Percentiles rank a stretch among this genome's conserved stretches.
phyloP scores from a whole-genome alignment of 805 yeast genomes.

The Candida michaelii region DNA sequence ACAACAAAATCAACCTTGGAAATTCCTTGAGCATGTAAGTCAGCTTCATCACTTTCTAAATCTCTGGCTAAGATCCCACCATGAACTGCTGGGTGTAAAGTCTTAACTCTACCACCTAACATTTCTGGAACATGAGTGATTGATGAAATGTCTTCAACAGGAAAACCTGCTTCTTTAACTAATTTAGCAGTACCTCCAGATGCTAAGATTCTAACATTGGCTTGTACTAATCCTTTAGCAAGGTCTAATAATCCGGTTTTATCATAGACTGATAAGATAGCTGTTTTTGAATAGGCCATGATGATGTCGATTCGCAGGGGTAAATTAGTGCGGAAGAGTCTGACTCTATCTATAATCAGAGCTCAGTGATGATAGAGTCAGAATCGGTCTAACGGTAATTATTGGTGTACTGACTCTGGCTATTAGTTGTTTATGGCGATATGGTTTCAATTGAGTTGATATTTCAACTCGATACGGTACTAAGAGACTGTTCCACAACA shows the following conservation, averaged over 20 bases:
- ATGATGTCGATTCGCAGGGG: slow-evolving; percentile 6
- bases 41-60: slow-evolving; percentile 86
- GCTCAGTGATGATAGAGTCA: no score
- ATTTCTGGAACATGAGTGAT: slow-evolving; percentile 99
- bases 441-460: no score
- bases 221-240: slow-evolving; percentile 89
- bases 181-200: slow-evolving; percentile 96
- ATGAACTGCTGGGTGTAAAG: slow-evolving; percentile 98
- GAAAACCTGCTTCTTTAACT: slow-evolving; percentile 96
- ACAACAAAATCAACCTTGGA: slow-evolving; percentile 96
- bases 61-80: slow-evolving; percentile 96
- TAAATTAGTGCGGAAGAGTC: slow-evolving; percentile 9
- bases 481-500: no score
- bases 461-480: no score
- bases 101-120: slow-evolving; percentile 98
- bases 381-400: no score
- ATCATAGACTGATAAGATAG: slow-evolving; percentile 95
- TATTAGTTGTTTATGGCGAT: no score
- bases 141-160: slow-evolving; percentile 91
- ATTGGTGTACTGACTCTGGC: no score
- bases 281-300: slow-evolving; percentile 62
- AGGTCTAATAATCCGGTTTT: slow-evolving; percentile 94
- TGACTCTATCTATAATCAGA: no score
- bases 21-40: slow-evolving; percentile 83
- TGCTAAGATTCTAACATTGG: slow-evolving; percentile 89